Percentiles rank a stretch among this genome's conserved stretches.
These are phyloP conservation scores for Sporothrix brasiliensis DNA, from an alignment of 2,329 filamentous ascomycete genomes.

Conservation along the genomic window DNA sequence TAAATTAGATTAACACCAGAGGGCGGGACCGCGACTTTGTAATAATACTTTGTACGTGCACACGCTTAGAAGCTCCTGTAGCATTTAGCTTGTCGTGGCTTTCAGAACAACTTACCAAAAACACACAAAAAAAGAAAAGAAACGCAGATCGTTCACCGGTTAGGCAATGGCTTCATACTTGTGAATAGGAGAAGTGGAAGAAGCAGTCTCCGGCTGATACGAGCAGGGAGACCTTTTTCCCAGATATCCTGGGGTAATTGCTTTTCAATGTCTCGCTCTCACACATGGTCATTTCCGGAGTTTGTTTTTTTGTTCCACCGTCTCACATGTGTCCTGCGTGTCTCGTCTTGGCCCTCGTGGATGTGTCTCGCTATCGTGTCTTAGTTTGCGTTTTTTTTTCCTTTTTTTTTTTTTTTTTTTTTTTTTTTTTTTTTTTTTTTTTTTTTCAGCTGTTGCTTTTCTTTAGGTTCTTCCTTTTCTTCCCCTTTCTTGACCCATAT, in stretches of 20 bases:
- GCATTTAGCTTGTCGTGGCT: too few species aligned
- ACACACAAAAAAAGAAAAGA: too few species aligned
- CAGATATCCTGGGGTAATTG: not conserved
- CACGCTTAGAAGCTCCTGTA: too few species aligned
- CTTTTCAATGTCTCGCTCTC: slow-evolving; percentile 14
- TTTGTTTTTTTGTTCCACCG: slow-evolving; percentile 8
- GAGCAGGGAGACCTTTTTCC: not conserved
- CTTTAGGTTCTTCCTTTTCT: not conserved
- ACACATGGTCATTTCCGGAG: slow-evolving; percentile 14
- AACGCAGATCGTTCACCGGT: not conserved
- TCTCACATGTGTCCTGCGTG: not conserved
- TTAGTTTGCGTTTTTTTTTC: not conserved
- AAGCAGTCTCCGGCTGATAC: not conserved
- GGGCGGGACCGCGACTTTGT: not conserved
- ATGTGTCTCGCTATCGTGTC: slow-evolving; percentile 1
- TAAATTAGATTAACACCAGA: slow-evolving; percentile 22
- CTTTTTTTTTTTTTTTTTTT: not conserved
- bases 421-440: not conserved
- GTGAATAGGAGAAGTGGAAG: slow-evolving; percentile 5
- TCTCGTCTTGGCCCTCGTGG: slow-evolving; percentile 23
- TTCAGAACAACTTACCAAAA: too few species aligned
- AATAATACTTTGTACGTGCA: too few species aligned
- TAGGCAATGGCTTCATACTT: not conserved
- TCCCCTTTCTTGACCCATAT: not conserved
- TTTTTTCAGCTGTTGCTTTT: not conserved